phyloP scores from a whole-genome alignment of 2,329 filamentous ascomycete genomes.

The Aspergillus japonicus region DNA sequence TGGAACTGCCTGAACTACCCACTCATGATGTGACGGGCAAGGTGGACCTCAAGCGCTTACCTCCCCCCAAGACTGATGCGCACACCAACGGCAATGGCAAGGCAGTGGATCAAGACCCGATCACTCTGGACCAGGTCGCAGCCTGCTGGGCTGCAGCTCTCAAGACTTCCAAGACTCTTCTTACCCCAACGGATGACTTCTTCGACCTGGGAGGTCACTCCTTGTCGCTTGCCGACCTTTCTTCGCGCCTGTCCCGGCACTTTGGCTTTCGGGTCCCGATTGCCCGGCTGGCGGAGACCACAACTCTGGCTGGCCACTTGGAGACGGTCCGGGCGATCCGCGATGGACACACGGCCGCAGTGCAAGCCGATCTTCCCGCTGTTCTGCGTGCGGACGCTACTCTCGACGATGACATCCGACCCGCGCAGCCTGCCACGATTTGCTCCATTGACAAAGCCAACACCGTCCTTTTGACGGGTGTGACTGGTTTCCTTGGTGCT shows the following conservation, averaged over 20 bases:
- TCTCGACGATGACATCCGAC: conserved; percentile 68
- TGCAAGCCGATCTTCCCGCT: conserved; percentile 72
- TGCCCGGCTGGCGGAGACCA: conserved; percentile 66
- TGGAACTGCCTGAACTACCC: conserved; percentile 67
- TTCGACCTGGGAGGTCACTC: conserved; percentile 81
- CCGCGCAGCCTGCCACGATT: conserved; percentile 49
- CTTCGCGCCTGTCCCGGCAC: conserved; percentile 65
- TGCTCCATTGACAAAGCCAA: conserved; percentile 63
- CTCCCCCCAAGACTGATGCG: conserved; percentile 59
- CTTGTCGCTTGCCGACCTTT: conserved; percentile 71
- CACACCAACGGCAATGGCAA: conserved; percentile 41
- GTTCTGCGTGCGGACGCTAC: conserved; percentile 66
- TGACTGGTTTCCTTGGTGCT: conserved; percentile 73
- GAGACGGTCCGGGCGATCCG: conserved; percentile 68
- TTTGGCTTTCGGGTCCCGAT: conserved; percentile 74
- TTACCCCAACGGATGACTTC: conserved; percentile 72
- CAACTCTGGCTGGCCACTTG: conserved; percentile 71
- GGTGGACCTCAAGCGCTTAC: conserved; percentile 69
- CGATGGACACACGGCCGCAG: conserved; percentile 70
- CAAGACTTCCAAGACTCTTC: conserved; percentile 60
- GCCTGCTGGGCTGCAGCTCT: conserved; percentile 71
- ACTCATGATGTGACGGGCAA: conserved; percentile 79
- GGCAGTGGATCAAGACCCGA: conserved; percentile 59
- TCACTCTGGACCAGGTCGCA: conserved; percentile 66
- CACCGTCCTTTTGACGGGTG: conserved; percentile 70